Evolutionary conservation across 441 rosid species (phyloP).

Genomic region (Corymbia calophylla): DNA sequence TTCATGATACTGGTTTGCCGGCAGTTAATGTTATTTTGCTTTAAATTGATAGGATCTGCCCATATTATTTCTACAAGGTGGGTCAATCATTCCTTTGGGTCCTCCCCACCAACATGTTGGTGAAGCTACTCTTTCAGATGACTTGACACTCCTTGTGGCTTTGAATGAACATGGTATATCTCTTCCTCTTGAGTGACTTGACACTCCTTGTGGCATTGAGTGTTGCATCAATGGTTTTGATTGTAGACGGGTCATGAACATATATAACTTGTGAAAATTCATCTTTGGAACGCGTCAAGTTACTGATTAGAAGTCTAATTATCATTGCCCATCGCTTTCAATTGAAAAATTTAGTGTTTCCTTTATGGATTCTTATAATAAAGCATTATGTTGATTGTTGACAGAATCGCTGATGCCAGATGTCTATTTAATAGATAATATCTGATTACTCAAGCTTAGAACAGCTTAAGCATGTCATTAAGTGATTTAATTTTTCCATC

Average conservation of each 20-base stretch:
- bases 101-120: conserved; percentile 68
- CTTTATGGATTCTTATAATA: background rate
- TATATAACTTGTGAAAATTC: background rate
- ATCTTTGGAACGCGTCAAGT: background rate
- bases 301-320: background rate
- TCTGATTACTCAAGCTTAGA: background rate
- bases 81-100: conserved; percentile 71
- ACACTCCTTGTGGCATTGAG: too few relatives aligned
- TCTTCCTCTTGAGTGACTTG: background rate
- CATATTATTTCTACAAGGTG: conserved; percentile 79
- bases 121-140: conserved; percentile 61
- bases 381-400: background rate
- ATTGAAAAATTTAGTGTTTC: background rate
- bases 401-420: background rate
- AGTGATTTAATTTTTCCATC: background rate
- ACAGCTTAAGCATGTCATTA: background rate
- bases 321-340: background rate
- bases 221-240: background rate
- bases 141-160: conserved; percentile 72
- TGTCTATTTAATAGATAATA: background rate
- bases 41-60: conserved; percentile 68
- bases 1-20: background rate
- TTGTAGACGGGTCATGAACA: background rate
- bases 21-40: background rate
- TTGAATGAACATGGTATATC: conserved; percentile 79